A percentile compares a stretch with the other conserved stretches of the same genome.
Conservation (phyloP, 768 basidiomycete species). For the Lyophyllum decastes region DNA sequence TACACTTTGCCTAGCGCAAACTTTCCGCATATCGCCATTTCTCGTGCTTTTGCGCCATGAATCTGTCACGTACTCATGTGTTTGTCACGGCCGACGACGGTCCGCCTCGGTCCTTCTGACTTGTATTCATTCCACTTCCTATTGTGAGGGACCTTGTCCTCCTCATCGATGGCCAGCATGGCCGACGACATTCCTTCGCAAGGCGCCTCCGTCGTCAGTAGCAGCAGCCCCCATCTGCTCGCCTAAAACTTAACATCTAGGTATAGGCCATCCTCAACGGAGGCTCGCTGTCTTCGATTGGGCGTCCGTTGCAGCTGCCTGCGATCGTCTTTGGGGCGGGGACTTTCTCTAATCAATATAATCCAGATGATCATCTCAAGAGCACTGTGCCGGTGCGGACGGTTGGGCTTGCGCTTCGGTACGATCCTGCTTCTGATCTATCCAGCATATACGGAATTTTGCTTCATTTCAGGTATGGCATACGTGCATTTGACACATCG, state of each 20-base stretch:
- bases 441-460: conserved; percentile 7
- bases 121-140: background rate
- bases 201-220: conserved; percentile 42
- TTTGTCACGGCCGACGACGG: conserved; percentile 9
- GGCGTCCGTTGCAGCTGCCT: conserved; percentile 39
- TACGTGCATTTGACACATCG: conserved; percentile 80
- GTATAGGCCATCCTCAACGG: conserved; percentile 29
- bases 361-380: conserved; percentile 55
- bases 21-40: background rate
- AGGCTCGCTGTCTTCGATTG: background rate
- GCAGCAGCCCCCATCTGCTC: background rate
- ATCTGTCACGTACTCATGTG: conserved; percentile 1
- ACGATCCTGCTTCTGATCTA: conserved; percentile 16
- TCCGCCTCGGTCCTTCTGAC: background rate
- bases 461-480: conserved; percentile 62
- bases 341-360: conserved; percentile 68
- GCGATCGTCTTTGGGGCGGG: conserved; percentile 73
- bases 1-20: conserved; percentile 2
- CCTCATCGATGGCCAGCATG: conserved; percentile 10
- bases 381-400: conserved; percentile 63
- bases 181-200: conserved; percentile 36
- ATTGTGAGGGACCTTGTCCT: background rate
- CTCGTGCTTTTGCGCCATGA: background rate
- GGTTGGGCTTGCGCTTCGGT: conserved; percentile 78
- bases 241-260: background rate